Evolutionary conservation across 2,329 filamentous ascomycete genomes (phyloP).

Genomic region (Ophiostoma pallidulum): DNA sequence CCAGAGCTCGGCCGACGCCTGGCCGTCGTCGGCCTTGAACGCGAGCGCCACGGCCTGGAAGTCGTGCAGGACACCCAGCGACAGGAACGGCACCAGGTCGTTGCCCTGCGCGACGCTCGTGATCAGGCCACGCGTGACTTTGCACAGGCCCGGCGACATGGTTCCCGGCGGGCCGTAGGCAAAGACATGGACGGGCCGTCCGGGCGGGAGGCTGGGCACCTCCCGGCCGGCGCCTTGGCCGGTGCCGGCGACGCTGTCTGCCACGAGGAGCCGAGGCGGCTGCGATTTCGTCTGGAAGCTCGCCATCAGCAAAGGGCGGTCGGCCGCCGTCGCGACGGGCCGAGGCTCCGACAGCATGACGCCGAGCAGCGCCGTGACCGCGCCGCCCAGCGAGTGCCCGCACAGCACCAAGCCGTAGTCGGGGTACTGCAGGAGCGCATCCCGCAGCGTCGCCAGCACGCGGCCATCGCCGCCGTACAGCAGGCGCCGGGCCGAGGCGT

Average conservation of each 20-base stretch:
- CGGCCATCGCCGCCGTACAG: constrained; percentile 58
- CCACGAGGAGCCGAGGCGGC: constrained; percentile 33
- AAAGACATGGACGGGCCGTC: constrained; percentile 68
- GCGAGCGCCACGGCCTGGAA: constrained; percentile 62
- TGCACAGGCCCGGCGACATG: constrained; percentile 59
- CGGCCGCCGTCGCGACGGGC: constrained; percentile 32
- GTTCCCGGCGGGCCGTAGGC: constrained; percentile 67
- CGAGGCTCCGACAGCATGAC: constrained; percentile 59
- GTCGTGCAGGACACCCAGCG: constrained; percentile 64
- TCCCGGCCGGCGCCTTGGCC: background rate
- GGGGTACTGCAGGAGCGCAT: constrained; percentile 55
- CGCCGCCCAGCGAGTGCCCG: constrained; percentile 60
- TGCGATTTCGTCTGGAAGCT: constrained; percentile 46
- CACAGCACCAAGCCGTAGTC: constrained; percentile 63
- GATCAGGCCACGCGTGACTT: constrained; percentile 62
- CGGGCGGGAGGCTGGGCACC: constrained; percentile 45
- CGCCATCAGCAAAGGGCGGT: too few species aligned
- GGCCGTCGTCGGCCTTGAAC: constrained; percentile 62
- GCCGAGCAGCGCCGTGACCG: constrained; percentile 59
- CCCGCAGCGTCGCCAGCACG: constrained; percentile 56
- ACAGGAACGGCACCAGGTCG: constrained; percentile 65
- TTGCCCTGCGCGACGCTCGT: constrained; percentile 65
- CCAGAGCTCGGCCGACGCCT: constrained; percentile 57
- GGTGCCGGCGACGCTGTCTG: background rate
- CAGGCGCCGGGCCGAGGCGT: constrained; percentile 59